Conservation (phyloP, 2,329 filamentous ascomycete species). For the Aspergillus sp. region DNA sequence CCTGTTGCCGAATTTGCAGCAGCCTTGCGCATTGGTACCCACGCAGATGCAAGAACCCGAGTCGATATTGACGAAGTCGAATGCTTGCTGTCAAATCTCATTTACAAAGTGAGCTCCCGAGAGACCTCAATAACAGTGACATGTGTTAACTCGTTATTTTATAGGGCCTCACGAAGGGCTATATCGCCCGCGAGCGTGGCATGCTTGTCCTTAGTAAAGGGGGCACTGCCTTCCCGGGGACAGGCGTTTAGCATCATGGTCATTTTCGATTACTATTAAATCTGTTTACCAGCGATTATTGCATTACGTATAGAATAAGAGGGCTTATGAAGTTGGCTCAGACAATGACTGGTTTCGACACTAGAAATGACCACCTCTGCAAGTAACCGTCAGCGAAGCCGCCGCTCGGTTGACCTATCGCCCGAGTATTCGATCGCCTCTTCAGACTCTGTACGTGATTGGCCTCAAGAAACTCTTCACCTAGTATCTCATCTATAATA, state of each 20-base stretch:
- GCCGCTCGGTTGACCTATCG: too few relatives aligned
- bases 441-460: background rate
- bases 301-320: background rate
- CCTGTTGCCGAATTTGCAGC: conserved; percentile 81
- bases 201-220: conserved; percentile 92
- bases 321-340: background rate
- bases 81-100: conserved; percentile 91
- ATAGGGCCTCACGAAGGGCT: conserved; percentile 96
- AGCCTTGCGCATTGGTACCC: conserved; percentile 72
- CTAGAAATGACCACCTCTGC: background rate
- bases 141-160: conserved; percentile 16
- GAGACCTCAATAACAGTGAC: background rate
- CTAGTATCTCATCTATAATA: background rate
- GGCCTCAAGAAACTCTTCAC: background rate
- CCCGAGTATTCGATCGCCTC: too few relatives aligned
- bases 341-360: background rate
- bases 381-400: too few relatives aligned
- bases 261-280: background rate
- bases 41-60: conserved; percentile 50
- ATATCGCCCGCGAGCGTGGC: conserved; percentile 86
- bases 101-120: conserved; percentile 74
- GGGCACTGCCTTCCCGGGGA: conserved; percentile 84
- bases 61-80: conserved; percentile 92
- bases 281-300: background rate
- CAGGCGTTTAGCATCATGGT: conserved; percentile 58